These are phyloP conservation scores for Talaromyces proteolyticus DNA, from an alignment of 495 filamentous ascomycete genomes.

Conservation along the genomic window DNA sequence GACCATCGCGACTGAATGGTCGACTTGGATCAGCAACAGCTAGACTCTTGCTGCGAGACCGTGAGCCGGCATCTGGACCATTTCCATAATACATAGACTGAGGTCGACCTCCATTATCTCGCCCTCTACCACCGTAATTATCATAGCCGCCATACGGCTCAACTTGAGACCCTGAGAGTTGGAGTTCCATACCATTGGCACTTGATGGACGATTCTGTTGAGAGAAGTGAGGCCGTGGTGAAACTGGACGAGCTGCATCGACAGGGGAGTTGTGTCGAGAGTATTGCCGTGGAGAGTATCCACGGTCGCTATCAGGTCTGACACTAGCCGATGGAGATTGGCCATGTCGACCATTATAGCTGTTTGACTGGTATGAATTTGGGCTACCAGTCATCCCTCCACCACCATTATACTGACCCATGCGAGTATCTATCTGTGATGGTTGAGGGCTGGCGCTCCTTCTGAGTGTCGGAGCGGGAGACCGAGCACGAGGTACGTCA, in stretches of 20 bases:
- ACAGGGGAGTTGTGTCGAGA: slow-evolving; percentile 51
- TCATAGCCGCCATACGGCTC: slow-evolving; percentile 45
- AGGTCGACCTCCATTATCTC: slow-evolving; percentile 31
- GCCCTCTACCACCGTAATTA: slow-evolving; percentile 48
- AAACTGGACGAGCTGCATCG: slow-evolving; percentile 48
- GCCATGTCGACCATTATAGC: slow-evolving; percentile 32
- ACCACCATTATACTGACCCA: slow-evolving; percentile 27
- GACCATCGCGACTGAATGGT: slow-evolving; percentile 79
- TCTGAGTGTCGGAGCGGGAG: slow-evolving; percentile 33
- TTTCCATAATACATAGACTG: slow-evolving; percentile 61
- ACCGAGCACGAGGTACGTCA: slow-evolving; percentile 38
- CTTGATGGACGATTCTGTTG: slow-evolving; percentile 59
- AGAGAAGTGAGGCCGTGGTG: slow-evolving; percentile 51
- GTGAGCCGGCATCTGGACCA: slow-evolving; percentile 28
- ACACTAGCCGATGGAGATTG: slow-evolving; percentile 25
- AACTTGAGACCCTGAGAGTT: slow-evolving; percentile 54
- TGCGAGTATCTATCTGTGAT: slow-evolving; percentile 23
- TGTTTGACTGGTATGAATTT: slow-evolving; percentile 33
- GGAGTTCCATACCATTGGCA: slow-evolving; percentile 72
- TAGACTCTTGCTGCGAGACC: slow-evolving; percentile 76
- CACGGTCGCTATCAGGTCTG: slow-evolving; percentile 28
- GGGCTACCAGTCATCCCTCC: slow-evolving; percentile 27
- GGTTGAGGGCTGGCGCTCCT: slow-evolving; percentile 50
- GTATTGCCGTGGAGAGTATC: slow-evolving; percentile 45
- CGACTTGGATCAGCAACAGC: slow-evolving; percentile 51